Conservation (phyloP, 202 grass and related monocot genomes). For the Brachypodium distachyon region DNA sequence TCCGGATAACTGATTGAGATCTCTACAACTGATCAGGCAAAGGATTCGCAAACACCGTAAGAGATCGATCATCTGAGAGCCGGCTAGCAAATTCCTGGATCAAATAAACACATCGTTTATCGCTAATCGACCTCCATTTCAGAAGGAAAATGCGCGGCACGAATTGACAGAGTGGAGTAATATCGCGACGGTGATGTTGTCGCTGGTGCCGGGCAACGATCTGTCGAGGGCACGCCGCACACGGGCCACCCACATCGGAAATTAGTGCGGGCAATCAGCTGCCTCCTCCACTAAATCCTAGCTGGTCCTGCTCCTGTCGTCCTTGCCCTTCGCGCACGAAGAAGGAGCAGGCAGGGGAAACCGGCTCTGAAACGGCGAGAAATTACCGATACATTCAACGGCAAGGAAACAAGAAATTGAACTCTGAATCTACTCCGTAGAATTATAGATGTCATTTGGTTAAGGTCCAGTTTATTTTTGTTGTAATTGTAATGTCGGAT, state of each 20-base stretch:
- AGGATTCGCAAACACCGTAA: no score
- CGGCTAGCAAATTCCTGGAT: no score
- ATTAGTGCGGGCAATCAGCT: slow-evolving; percentile 7
- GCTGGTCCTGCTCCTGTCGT: neutral
- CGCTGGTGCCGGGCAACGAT: neutral
- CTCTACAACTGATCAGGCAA: no score
- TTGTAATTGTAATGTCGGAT: no score
- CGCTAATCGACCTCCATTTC: no score
- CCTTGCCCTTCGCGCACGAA: no score
- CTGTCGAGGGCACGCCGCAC: neutral
- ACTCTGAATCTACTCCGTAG: no score
- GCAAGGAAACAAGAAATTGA: neutral
- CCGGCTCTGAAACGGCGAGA: neutral
- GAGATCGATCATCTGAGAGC: no score
- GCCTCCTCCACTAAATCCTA: neutral
- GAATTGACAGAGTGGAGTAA: neutral
- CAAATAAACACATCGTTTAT: no score
- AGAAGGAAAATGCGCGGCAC: neutral
- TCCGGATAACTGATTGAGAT: neutral
- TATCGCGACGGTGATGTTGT: neutral
- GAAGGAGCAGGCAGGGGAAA: neutral
- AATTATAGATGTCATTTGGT: no score
- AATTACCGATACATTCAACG: neutral
- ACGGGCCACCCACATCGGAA: neutral
- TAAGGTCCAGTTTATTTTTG: no score